These are phyloP conservation scores for Malania oleifera DNA, from an alignment of 164 flowering plant genomes.

Conservation along the genomic window DNA sequence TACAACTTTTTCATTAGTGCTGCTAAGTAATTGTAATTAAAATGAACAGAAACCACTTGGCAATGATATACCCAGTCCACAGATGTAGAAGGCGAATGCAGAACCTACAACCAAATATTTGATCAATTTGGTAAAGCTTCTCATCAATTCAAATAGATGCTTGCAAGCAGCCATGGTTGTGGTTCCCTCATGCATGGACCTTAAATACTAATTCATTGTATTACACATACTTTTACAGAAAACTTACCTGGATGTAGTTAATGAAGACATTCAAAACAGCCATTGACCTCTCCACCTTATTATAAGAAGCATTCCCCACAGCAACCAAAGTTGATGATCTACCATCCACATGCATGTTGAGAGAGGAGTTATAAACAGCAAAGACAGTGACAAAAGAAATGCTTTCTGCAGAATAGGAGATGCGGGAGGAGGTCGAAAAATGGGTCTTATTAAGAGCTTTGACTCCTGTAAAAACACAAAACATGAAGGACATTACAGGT, in stretches of 20 bases:
- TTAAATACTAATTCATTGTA: no score
- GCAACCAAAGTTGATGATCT: constrained; percentile 38
- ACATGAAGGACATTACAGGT: neutral
- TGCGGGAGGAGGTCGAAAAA: constrained; percentile 19
- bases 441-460: constrained; percentile 71
- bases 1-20: no score
- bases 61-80: no score
- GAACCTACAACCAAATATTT: no score
- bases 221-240: neutral
- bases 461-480: constrained; percentile 39
- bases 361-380: constrained; percentile 51
- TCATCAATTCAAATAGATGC: neutral
- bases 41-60: no score
- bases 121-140: no score
- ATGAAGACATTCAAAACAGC: constrained; percentile 72
- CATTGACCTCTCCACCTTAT: constrained; percentile 70
- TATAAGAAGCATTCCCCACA: constrained; percentile 67
- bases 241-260: constrained; percentile 78
- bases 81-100: no score
- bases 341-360: constrained; percentile 13
- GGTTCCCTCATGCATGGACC: no score
- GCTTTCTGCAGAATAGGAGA: constrained; percentile 21
- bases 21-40: no score
- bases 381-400: constrained; percentile 74
- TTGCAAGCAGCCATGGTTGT: neutral